These are phyloP conservation scores for Hanseniaspora uvarum DNA, from an alignment of 1,139 yeast species.

Conservation along the genomic window DNA sequence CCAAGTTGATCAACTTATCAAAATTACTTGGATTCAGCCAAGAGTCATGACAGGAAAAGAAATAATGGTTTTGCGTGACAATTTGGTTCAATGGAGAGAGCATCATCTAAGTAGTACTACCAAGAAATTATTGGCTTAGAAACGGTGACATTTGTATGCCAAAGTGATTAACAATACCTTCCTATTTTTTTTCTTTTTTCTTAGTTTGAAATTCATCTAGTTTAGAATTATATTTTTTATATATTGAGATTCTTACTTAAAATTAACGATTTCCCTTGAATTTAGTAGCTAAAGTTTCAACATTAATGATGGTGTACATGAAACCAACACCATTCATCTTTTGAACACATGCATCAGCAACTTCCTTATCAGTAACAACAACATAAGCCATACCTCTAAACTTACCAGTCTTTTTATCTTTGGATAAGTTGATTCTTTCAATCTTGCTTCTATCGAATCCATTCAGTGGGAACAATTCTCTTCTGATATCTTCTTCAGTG, in stretches of 20 bases:
- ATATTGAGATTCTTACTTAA: slow-evolving; percentile 55
- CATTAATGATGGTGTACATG: slow-evolving; percentile 77
- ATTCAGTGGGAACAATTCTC: slow-evolving; percentile 51
- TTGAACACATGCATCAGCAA: slow-evolving; percentile 72
- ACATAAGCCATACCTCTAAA: slow-evolving; percentile 97
- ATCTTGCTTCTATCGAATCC: slow-evolving; percentile 42
- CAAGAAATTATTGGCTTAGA: slow-evolving; percentile 51
- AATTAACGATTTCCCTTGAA: not conserved
- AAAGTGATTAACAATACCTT: too few relatives aligned
- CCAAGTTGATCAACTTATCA: slow-evolving; percentile 52
- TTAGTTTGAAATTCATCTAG: slow-evolving; percentile 68
- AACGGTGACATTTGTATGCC: slow-evolving; percentile 17
- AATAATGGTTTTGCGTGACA: slow-evolving; percentile 38
- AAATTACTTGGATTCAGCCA: slow-evolving; percentile 15
- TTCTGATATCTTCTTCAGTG: slow-evolving; percentile 71
- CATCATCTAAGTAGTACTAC: slow-evolving; percentile 50
- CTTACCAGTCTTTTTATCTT: slow-evolving; percentile 87
- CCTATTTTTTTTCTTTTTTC: not conserved
- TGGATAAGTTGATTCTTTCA: slow-evolving; percentile 72
- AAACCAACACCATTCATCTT: slow-evolving; percentile 82
- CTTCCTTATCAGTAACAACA: slow-evolving; percentile 56
- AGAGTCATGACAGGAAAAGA: slow-evolving; percentile 51
- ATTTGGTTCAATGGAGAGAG: slow-evolving; percentile 44
- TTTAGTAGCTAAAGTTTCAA: slow-evolving; percentile 49
- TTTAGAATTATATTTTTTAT: slow-evolving; percentile 63